Conservation (phyloP, 768 basidiomycete genomes). For the Psilocybe sp. region DNA sequence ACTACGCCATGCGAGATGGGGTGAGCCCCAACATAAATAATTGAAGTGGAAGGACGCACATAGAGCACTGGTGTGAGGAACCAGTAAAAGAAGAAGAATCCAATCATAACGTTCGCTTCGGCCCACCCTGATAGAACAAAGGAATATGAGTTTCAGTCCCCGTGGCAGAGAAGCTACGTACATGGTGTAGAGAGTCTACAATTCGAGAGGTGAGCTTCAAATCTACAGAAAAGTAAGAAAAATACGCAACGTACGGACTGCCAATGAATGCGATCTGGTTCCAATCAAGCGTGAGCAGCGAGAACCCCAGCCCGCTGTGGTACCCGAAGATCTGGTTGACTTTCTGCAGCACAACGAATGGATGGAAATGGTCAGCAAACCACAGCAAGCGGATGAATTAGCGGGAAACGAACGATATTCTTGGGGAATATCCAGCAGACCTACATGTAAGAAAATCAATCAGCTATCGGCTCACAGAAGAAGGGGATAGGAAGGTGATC, state of each 20-base stretch:
- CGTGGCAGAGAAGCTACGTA: constrained; percentile 18
- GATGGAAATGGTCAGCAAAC: constrained; percentile 1
- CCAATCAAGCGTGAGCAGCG: constrained; percentile 57
- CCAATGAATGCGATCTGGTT: constrained; percentile 69
- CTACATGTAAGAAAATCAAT: constrained; percentile 25
- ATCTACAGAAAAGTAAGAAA: constrained; percentile 2
- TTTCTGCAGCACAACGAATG: constrained; percentile 28
- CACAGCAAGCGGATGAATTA: background rate
- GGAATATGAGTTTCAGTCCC: background rate
- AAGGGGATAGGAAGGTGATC: background rate
- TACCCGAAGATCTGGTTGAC: constrained; percentile 63
- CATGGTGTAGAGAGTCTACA: constrained; percentile 48
- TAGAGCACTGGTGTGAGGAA: constrained; percentile 48
- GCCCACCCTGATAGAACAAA: constrained; percentile 57
- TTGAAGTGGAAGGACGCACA: constrained; percentile 22
- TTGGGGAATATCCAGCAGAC: constrained; percentile 65
- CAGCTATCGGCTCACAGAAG: background rate
- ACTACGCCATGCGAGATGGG: constrained; percentile 26
- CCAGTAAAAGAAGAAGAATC: constrained; percentile 69
- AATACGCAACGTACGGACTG: constrained; percentile 44
- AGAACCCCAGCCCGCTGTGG: constrained; percentile 50
- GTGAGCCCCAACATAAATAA: background rate
- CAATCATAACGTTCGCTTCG: constrained; percentile 62
- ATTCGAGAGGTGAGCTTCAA: background rate
- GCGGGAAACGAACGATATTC: constrained; percentile 43